Conservation (phyloP, 176 grass and related monocot species). For the Rhynchospora pubera region DNA sequence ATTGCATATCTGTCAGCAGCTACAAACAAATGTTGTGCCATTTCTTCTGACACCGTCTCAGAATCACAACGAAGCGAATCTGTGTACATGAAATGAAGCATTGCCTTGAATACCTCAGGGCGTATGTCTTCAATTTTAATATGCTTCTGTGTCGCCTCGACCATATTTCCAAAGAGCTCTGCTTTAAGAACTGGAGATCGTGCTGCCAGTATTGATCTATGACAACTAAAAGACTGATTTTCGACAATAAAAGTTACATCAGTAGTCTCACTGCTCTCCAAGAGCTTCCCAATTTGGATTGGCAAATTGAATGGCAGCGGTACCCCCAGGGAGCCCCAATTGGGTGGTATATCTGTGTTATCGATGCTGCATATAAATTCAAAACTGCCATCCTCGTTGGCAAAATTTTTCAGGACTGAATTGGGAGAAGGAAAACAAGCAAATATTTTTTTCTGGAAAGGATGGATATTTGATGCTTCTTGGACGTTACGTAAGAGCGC, state of each 20-base stretch:
- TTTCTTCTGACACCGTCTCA: not conserved
- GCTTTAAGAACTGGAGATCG: constrained; percentile 7
- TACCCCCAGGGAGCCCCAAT: not conserved
- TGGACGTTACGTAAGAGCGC: not conserved
- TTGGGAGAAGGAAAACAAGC: not conserved
- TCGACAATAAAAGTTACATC: not conserved
- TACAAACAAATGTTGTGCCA: constrained; percentile 10
- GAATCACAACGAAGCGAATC: not conserved
- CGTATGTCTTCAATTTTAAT: constrained; percentile 5
- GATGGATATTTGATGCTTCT: not conserved
- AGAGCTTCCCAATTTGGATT: not conserved
- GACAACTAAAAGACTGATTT: not conserved
- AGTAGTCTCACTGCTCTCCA: not conserved
- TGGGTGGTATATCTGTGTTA: not conserved
- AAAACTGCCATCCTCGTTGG: not conserved
- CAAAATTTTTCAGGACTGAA: not conserved
- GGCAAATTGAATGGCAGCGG: not conserved
- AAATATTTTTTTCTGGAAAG: not conserved
- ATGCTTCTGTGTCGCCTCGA: not conserved
- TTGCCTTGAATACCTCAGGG: constrained; percentile 1
- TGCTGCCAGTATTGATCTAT: not conserved
- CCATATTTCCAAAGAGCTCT: not conserved
- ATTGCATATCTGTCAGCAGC: constrained; percentile 4
- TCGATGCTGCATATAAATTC: not conserved
- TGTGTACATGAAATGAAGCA: not conserved